Evolutionary conservation across 805 yeast genomes (phyloP).

Genomic region (Metschnikowia cerradonensis): DNA sequence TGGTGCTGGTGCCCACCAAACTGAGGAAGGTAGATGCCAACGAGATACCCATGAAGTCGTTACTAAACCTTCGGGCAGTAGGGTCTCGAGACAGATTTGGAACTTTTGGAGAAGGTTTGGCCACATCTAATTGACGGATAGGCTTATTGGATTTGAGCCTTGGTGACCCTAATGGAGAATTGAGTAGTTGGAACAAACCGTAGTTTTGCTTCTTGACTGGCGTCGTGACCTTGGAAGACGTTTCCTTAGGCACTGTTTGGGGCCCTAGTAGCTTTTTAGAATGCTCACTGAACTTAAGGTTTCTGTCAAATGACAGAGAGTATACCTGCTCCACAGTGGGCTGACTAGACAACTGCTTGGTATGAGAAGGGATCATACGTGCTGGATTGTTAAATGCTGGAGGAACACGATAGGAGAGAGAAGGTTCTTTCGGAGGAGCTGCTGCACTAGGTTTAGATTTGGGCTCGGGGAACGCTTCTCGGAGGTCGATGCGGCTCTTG

Average conservation of each 20-base stretch:
- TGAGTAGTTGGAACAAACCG: constrained; percentile 19
- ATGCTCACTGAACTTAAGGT: constrained; percentile 15
- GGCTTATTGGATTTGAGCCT: constrained; percentile 6
- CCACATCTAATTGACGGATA: neutral
- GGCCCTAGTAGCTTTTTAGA: constrained; percentile 14
- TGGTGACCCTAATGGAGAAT: constrained; percentile 20
- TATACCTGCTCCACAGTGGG: constrained; percentile 33
- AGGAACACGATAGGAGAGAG: constrained; percentile 10
- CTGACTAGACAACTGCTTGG: constrained; percentile 10
- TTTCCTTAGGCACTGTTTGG: too few relatives aligned
- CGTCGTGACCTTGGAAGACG: constrained; percentile 7
- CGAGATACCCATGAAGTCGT: constrained; percentile 24
- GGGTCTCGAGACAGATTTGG: neutral
- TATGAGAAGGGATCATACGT: constrained; percentile 18
- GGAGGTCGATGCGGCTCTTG: constrained; percentile 30
- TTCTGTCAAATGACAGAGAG: constrained; percentile 15
- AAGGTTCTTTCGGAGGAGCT: neutral
- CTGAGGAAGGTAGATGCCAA: constrained; percentile 28
- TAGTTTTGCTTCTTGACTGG: constrained; percentile 14
- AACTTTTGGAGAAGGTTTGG: neutral
- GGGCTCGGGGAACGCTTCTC: constrained; percentile 26
- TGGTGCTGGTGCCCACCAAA: constrained; percentile 17
- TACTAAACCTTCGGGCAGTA: constrained; percentile 15
- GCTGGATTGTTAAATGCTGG: constrained; percentile 35
- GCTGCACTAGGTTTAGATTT: constrained; percentile 19